These are phyloP conservation scores for Lachnellula occidentalis DNA, from an alignment of 2,329 filamentous ascomycete species.

Conservation along the genomic window DNA sequence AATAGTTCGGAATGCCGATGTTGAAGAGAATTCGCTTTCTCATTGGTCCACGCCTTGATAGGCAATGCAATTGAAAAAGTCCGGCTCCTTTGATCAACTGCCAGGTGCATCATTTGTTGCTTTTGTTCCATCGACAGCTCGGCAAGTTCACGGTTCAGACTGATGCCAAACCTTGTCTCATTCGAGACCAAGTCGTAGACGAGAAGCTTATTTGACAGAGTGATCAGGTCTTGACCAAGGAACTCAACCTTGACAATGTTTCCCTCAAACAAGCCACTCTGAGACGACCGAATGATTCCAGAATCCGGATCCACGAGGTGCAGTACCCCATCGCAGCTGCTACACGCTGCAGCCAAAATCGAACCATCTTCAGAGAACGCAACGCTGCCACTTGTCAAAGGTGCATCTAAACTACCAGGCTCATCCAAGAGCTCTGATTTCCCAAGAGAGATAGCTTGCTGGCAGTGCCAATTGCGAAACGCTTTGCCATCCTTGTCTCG, in stretches of 20 bases:
- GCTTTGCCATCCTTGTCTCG: conserved; percentile 53
- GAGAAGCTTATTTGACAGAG: conserved; percentile 65
- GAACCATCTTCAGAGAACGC: conserved; percentile 82
- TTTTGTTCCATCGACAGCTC: conserved; percentile 32
- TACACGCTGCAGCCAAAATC: conserved; percentile 65
- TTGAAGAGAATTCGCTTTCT: conserved; percentile 31
- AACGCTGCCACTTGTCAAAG: conserved; percentile 51
- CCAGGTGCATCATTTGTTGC: conserved; percentile 56
- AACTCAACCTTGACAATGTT: conserved; percentile 64
- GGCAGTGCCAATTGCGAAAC: conserved; percentile 70
- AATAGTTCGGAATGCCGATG: conserved; percentile 48
- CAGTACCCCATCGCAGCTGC: conserved; percentile 54
- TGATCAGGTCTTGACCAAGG: conserved; percentile 67
- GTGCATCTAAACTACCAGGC: conserved; percentile 22
- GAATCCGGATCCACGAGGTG: conserved; percentile 71
- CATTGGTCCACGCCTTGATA: conserved; percentile 3
- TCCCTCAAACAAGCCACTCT: conserved; percentile 62
- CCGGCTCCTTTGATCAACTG: conserved; percentile 61
- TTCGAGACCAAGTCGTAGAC: conserved; percentile 85
- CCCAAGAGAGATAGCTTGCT: conserved; percentile 48
- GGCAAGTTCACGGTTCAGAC: conserved; percentile 42
- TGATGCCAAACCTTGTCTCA: conserved; percentile 61
- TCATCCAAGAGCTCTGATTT: conserved; percentile 32
- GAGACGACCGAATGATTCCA: conserved; percentile 59
- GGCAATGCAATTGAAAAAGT: conserved; percentile 60